Conservation (phyloP, 352 stramenopile genomes). For the Globisporangium ultimum region DNA sequence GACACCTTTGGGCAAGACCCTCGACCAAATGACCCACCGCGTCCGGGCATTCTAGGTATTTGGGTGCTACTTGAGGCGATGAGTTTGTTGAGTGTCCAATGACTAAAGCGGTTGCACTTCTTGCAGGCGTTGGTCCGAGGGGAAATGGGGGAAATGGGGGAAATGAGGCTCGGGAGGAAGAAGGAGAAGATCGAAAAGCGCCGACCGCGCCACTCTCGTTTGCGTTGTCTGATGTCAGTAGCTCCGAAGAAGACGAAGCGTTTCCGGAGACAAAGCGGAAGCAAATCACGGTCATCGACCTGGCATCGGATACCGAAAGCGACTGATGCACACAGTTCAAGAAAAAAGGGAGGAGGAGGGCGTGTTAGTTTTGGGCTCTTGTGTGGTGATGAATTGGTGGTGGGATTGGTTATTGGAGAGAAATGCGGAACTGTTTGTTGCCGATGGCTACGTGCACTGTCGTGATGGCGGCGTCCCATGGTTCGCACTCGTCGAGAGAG, state of each 20-base stretch:
- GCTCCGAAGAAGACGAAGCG: constrained; percentile 14
- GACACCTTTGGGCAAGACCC: background rate
- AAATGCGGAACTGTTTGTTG: constrained; percentile 82
- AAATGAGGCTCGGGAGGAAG: background rate
- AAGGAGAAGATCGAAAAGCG: background rate
- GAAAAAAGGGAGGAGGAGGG: background rate
- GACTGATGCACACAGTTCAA: constrained; percentile 4
- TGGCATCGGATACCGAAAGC: constrained; percentile 41
- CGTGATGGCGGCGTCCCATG: constrained; percentile 21
- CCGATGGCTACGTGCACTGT: constrained; percentile 67
- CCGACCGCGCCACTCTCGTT: constrained; percentile 7
- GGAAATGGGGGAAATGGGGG: background rate
- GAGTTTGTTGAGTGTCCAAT: too few species aligned
- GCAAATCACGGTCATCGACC: constrained; percentile 32
- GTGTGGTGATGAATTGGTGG: constrained; percentile 1
- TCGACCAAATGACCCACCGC: background rate
- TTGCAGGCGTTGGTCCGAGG: background rate
- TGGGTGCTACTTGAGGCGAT: too few species aligned
- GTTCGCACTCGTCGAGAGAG: constrained; percentile 1
- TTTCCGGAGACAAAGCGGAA: constrained; percentile 4
- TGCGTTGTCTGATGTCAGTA: constrained; percentile 17
- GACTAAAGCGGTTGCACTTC: background rate
- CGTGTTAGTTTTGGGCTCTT: background rate
- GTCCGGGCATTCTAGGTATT: constrained; percentile 10
- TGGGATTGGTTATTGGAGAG: constrained; percentile 32